Conservation (phyloP, 78 protist genomes). For the Chrysochromulina parva region DNA sequence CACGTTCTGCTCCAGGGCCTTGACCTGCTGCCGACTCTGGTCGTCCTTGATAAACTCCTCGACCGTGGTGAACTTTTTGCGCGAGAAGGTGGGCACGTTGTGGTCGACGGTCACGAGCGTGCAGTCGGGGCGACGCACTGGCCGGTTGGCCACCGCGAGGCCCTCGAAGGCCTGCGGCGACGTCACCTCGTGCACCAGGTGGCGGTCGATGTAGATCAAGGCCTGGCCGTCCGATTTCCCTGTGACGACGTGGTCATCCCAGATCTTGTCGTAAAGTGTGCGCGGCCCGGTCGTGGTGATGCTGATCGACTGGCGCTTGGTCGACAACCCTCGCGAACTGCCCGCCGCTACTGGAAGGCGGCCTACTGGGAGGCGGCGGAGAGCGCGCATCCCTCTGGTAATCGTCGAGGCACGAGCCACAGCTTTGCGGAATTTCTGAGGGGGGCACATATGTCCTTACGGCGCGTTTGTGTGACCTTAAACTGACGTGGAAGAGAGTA, state of each 20-base stretch:
- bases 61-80: slow-evolving; percentile 28
- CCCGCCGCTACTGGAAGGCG: no score
- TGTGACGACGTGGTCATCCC: slow-evolving; percentile 52
- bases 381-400: no score
- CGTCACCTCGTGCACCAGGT: slow-evolving; percentile 65
- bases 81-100: slow-evolving; percentile 61
- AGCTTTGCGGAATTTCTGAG: no score
- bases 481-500: no score
- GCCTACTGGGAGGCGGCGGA: no score
- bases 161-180: slow-evolving; percentile 71
- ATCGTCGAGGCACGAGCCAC: no score
- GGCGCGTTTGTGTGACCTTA: no score
- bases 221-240: slow-evolving; percentile 35
- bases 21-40: slow-evolving; percentile 46
- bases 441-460: no score
- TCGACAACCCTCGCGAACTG: no score
- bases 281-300: slow-evolving; percentile 3
- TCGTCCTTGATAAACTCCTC: slow-evolving; percentile 38
- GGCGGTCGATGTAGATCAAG: slow-evolving; percentile 57
- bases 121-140: slow-evolving; percentile 13
- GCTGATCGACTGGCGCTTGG: no score
- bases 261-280: slow-evolving; percentile 67
- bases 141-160: slow-evolving; percentile 39
- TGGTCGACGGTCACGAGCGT: slow-evolving; percentile 42
- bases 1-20: slow-evolving; percentile 42